Conservation (phyloP, 257 asterid species). For the Dorcoceras hygrometricum region DNA sequence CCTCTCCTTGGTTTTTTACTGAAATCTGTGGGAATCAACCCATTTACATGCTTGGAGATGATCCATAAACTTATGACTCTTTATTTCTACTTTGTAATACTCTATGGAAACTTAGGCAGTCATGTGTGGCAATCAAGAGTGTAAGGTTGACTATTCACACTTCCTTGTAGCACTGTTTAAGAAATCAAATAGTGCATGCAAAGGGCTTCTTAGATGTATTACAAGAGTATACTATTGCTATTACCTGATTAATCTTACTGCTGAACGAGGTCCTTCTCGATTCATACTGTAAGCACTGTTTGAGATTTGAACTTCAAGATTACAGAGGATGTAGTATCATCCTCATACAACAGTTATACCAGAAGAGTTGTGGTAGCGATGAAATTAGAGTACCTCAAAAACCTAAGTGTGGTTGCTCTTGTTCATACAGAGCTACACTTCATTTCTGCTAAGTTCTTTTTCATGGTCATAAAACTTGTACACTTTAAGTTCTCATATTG, state of each 20-base stretch:
- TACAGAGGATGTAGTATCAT: neutral
- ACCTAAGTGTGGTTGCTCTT: neutral
- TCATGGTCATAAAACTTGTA: neutral
- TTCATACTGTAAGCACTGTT: neutral
- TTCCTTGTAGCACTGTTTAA: neutral
- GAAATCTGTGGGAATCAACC: neutral
- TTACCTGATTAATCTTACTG: neutral
- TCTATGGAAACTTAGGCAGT: neutral
- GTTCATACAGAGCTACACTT: neutral
- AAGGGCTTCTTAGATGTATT: neutral
- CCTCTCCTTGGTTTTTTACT: constrained; percentile 1
- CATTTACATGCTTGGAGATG: neutral
- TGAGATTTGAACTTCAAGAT: neutral
- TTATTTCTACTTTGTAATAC: neutral
- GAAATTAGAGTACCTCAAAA: neutral
- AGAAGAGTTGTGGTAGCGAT: neutral
- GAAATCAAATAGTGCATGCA: neutral
- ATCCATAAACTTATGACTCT: neutral
- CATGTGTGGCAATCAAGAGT: neutral
- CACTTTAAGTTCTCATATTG: neutral
- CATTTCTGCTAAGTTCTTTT: neutral
- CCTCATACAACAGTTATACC: neutral
- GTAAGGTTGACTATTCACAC: neutral
- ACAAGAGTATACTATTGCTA: neutral
- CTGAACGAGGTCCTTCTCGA: neutral